These are phyloP conservation scores for Vigna angularis DNA, from an alignment of 306 rosid species.

Conservation along the genomic window DNA sequence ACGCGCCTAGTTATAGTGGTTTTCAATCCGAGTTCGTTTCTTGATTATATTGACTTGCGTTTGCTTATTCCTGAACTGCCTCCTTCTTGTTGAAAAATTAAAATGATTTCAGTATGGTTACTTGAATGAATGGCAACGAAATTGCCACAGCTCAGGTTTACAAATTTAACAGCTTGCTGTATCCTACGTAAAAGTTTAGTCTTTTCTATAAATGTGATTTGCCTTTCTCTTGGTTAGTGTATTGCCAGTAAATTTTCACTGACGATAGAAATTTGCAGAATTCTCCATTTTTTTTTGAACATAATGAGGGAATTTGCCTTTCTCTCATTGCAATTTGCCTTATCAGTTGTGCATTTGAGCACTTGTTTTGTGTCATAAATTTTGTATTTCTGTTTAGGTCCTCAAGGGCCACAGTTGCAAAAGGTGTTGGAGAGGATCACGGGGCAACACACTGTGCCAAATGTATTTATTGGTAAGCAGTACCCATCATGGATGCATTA, in stretches of 20 bases:
- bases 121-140: no score
- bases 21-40: no score
- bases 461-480: constrained; percentile 84
- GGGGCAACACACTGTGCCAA: constrained; percentile 96
- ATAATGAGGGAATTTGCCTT: background rate
- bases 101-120: no score
- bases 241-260: background rate
- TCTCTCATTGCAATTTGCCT: background rate
- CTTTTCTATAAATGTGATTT: background rate
- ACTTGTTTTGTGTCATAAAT: constrained; percentile 23
- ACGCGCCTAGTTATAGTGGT: no score
- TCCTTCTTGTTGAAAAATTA: no score
- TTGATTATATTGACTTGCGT: no score
- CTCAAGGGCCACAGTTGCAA: constrained; percentile 97
- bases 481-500: constrained; percentile 31
- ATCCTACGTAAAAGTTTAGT: background rate
- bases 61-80: no score
- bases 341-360: constrained; percentile 20
- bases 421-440: constrained; percentile 87
- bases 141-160: no score
- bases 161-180: background rate
- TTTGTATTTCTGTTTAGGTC: constrained; percentile 59
- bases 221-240: background rate
- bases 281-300: background rate
- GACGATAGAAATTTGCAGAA: constrained; percentile 7